These are phyloP conservation scores for Pseudoneurospora amorphoporcata DNA, from an alignment of 495 filamentous ascomycete genomes.

Conservation along the genomic window DNA sequence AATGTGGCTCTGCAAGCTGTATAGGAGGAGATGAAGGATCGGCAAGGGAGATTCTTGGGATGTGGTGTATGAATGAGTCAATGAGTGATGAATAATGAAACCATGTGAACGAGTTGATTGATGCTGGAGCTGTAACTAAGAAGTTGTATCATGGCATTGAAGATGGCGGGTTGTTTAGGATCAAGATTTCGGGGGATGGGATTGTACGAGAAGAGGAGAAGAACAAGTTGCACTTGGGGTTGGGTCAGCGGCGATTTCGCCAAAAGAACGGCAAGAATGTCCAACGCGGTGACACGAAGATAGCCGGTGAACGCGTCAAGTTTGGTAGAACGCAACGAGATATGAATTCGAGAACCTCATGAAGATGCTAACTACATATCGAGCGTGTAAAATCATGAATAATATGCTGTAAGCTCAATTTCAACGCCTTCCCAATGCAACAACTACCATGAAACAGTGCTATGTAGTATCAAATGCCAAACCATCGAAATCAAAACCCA, in stretches of 20 bases:
- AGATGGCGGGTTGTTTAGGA: background rate
- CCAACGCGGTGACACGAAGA: background rate
- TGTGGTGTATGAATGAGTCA: background rate
- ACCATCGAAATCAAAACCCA: background rate
- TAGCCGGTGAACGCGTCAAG: background rate
- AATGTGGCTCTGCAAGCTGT: background rate
- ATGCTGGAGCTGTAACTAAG: background rate
- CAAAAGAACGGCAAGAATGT: background rate
- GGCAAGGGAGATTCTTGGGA: background rate
- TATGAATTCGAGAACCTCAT: background rate
- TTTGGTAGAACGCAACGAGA: background rate
- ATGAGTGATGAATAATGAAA: background rate
- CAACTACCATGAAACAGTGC: background rate
- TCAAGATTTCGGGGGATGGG: background rate
- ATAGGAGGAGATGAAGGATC: background rate
- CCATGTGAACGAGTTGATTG: background rate
- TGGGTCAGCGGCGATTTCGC: background rate
- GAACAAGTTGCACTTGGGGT: too few species aligned
- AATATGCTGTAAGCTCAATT: background rate
- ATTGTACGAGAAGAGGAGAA: background rate
- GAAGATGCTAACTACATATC: background rate
- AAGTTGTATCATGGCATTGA: background rate
- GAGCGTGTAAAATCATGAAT: background rate
- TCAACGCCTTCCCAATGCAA: background rate
- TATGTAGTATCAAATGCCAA: background rate